Conservation (phyloP, 164 flowering plant species). For the Piper betle region DNA sequence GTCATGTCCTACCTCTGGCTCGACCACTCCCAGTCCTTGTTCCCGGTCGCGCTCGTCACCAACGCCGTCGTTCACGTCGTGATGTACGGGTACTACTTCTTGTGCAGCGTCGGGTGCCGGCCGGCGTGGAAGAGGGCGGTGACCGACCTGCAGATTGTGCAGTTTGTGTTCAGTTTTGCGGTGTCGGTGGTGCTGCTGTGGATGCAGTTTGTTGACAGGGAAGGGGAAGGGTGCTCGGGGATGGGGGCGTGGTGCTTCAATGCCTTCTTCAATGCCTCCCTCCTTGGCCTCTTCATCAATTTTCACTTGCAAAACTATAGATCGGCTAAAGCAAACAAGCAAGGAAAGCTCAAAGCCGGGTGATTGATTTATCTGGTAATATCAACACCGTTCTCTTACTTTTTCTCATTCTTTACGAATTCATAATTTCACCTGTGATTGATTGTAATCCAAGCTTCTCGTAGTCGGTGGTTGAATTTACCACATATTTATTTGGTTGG, state of each 20-base stretch:
- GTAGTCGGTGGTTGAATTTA: no score
- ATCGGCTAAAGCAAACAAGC: slow-evolving; percentile 2
- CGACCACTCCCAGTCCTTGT: slow-evolving; percentile 46
- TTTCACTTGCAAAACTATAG: slow-evolving; percentile 55
- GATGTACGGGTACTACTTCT: slow-evolving; percentile 75
- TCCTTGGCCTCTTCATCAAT: slow-evolving; percentile 49
- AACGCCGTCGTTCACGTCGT: slow-evolving; percentile 66
- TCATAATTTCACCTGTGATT: neutral
- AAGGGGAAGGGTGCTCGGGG: slow-evolving; percentile 52
- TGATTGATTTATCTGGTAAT: neutral
- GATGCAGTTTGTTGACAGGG: slow-evolving; percentile 32
- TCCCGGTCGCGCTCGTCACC: slow-evolving; percentile 72
- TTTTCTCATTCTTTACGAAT: neutral
- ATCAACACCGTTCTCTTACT: neutral
- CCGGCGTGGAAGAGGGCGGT: slow-evolving; percentile 82
- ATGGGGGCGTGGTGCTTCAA: slow-evolving; percentile 75
- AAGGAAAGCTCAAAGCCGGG: slow-evolving; percentile 8
- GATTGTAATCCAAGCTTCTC: neutral
- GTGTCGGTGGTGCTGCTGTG: slow-evolving; percentile 46
- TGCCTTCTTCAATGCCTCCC: slow-evolving; percentile 70
- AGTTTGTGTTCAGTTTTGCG: slow-evolving; percentile 62
- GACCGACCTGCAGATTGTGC: slow-evolving; percentile 75
- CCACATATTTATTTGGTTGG: no score
- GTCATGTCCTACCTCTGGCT: slow-evolving; percentile 85
- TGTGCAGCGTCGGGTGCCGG: slow-evolving; percentile 41